Evolutionary conservation across 1,139 yeast species (phyloP).

Genomic region (Candida sp.): DNA sequence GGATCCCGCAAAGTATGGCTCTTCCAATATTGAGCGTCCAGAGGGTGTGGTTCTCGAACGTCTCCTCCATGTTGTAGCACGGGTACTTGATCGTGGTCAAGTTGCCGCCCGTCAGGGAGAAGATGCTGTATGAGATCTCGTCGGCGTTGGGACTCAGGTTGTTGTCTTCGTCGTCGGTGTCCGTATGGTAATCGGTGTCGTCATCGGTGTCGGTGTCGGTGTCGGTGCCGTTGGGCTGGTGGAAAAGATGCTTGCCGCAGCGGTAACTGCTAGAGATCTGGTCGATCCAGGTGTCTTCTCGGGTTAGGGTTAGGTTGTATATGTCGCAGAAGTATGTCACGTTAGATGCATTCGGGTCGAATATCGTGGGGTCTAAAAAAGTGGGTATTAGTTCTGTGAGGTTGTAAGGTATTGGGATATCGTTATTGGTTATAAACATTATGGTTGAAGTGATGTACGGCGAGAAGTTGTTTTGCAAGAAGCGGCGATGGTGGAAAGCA

Average conservation of each 20-base stretch:
- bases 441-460: background rate
- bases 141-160: background rate
- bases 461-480: too few species aligned
- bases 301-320: background rate
- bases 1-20: background rate
- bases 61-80: background rate
- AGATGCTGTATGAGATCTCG: background rate
- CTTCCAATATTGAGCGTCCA: conserved; percentile 1
- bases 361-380: background rate
- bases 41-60: background rate
- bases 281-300: background rate
- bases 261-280: background rate
- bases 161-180: too few species aligned
- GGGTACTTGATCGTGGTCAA: background rate
- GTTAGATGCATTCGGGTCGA: background rate
- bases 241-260: background rate
- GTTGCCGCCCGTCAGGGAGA: background rate
- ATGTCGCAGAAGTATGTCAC: background rate
- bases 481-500: too few species aligned
- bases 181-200: background rate
- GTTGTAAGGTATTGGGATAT: background rate
- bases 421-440: background rate
- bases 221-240: background rate
- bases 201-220: too few species aligned
- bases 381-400: background rate